Evolutionary conservation across 2,329 filamentous ascomycete species (phyloP).

Genomic region (Neurospora crassa): DNA sequence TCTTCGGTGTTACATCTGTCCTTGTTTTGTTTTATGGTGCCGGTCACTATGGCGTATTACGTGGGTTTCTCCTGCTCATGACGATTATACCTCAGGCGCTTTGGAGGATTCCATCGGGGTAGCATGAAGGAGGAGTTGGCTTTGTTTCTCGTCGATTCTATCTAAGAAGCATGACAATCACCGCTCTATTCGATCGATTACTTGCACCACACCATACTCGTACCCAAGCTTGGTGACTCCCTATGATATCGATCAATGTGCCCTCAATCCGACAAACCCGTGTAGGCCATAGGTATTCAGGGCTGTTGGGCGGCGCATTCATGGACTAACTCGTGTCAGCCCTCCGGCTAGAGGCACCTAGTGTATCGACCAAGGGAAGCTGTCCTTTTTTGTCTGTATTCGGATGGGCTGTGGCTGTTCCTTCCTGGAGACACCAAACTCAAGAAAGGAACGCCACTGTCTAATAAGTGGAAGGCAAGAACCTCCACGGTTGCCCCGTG

Average conservation of each 20-base stretch:
- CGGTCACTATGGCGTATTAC: slow-evolving; percentile 1
- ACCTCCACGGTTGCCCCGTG: neutral
- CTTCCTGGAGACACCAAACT: neutral
- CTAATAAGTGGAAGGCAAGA: neutral
- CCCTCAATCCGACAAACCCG: neutral
- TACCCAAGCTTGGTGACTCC: neutral
- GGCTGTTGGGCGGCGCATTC: neutral
- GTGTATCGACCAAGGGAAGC: neutral
- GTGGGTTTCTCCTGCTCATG: neutral
- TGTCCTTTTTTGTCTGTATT: neutral
- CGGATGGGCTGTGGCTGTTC: neutral
- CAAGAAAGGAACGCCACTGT: neutral
- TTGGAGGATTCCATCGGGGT: slow-evolving; percentile 4
- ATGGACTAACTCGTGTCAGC: neutral
- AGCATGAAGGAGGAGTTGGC: neutral
- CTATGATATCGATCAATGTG: neutral
- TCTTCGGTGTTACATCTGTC: neutral
- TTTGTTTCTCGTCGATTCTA: neutral
- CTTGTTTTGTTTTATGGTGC: slow-evolving; percentile 4
- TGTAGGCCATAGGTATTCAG: neutral
- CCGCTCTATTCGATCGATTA: neutral
- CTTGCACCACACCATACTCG: neutral
- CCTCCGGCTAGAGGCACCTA: neutral
- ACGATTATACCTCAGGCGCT: slow-evolving; percentile 3
- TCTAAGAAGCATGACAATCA: neutral